A percentile compares a stretch with the other conserved stretches of the same genome.
phyloP scores from a whole-genome alignment of 2,329 filamentous ascomycete genomes.

The Ophiosphaerella herpotricha region DNA sequence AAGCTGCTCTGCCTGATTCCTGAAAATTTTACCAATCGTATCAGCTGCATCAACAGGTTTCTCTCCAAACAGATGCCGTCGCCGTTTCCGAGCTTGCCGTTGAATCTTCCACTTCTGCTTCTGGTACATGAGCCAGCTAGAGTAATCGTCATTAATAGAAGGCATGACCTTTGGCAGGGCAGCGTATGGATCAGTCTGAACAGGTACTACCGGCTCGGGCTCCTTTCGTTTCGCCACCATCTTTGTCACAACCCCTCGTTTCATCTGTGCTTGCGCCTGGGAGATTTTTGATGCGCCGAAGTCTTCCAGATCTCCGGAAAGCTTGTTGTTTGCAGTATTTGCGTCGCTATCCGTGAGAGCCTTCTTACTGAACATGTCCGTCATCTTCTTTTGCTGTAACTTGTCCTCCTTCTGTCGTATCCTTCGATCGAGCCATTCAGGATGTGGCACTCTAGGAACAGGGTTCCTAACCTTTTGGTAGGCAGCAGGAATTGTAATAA shows the following conservation, averaged over 20 bases:
- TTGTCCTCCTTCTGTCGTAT: conserved; percentile 96
- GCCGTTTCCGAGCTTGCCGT: conserved; percentile 81
- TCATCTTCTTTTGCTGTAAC: conserved; percentile 98
- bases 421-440: conserved; percentile 92
- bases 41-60: conserved; percentile 66
- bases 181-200: conserved; percentile 77
- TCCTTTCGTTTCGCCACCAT: conserved; percentile 56
- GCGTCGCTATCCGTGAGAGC: conserved; percentile 73
- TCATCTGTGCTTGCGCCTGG: conserved; percentile 43
- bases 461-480: conserved; percentile 94
- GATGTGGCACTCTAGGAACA: conserved; percentile 89
- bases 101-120: conserved; percentile 99
- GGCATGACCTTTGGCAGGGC: conserved; percentile 84
- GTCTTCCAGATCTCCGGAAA: conserved; percentile 75
- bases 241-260: conserved; percentile 50
- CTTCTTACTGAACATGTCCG: conserved; percentile 79
- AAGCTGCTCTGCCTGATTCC: conserved; percentile 86
- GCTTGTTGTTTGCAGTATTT: conserved; percentile 64
- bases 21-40: conserved; percentile 73
- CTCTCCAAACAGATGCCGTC: conserved; percentile 92
- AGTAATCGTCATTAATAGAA: conserved; percentile 81
- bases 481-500: conserved; percentile 97
- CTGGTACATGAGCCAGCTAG: conserved; percentile 87
- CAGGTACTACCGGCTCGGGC: conserved; percentile 53
- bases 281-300: conserved; percentile 65